Conservation (phyloP, 805 yeast genomes). For the Kluyveromyces siamensis region DNA sequence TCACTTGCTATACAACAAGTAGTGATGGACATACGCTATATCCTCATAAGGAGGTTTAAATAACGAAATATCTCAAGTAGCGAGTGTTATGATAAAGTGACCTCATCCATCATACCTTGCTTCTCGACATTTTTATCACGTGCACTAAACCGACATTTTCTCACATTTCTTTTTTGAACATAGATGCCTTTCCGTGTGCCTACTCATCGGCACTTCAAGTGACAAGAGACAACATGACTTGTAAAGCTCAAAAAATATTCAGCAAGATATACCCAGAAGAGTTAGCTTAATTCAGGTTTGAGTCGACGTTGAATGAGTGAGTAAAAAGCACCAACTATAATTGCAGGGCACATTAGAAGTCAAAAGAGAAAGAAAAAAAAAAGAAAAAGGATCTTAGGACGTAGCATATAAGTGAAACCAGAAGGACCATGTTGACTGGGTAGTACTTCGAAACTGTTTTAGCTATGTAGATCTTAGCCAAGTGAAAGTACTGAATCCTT, state of each 20-base stretch:
- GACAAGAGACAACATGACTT: background rate
- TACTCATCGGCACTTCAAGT: background rate
- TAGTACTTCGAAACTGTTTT: background rate
- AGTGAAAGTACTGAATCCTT: no score
- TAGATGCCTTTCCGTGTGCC: background rate
- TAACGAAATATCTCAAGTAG: no score
- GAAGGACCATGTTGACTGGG: background rate
- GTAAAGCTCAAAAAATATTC: background rate
- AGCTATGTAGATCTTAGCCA: background rate
- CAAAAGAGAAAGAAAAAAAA: background rate
- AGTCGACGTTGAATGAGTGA: no score
- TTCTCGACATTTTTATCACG: background rate
- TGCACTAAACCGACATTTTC: background rate
- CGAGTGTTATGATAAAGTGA: no score
- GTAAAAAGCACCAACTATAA: no score
- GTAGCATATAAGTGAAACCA: background rate
- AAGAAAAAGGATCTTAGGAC: background rate
- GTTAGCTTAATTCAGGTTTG: background rate
- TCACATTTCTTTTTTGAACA: background rate
- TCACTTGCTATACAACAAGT: no score
- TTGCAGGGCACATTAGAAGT: background rate
- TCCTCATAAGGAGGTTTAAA: no score
- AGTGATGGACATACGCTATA: no score
- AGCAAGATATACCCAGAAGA: background rate
- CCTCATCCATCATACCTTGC: no score